A percentile compares a stretch with the other conserved stretches of the same genome.
phyloP scores from a whole-genome alignment of 2,329 filamentous ascomycete species.

The Aspergillus floridensis region DNA sequence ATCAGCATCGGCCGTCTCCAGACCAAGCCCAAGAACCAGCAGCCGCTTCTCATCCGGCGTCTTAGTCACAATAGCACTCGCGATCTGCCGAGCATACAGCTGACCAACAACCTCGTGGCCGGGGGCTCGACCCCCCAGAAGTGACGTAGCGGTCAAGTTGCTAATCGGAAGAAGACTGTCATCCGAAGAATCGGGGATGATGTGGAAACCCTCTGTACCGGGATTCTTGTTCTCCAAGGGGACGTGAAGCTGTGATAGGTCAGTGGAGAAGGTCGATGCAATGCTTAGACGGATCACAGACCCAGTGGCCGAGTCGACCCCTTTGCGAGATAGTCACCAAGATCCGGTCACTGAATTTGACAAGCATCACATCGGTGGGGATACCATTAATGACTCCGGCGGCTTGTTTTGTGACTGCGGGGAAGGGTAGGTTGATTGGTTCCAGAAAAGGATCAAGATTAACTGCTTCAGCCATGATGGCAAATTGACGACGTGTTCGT shows the following conservation, averaged over 20 bases:
- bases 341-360: conserved; percentile 85
- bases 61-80: conserved; percentile 70
- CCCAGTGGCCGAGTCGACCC: conserved; percentile 88
- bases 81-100: conserved; percentile 85
- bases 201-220: conserved; percentile 38
- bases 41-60: conserved; percentile 62
- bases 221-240: conserved; percentile 35
- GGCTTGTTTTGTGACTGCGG: conserved; percentile 60
- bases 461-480: conserved; percentile 27
- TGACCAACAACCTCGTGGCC: conserved; percentile 82
- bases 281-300: conserved; percentile 45
- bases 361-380: conserved; percentile 67
- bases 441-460: conserved; percentile 39
- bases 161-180: conserved; percentile 69
- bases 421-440: conserved; percentile 58
- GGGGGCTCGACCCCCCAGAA: conserved; percentile 78
- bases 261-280: conserved; percentile 8
- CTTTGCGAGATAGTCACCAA: conserved; percentile 84
- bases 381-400: conserved; percentile 64
- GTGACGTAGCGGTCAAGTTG: conserved; percentile 79
- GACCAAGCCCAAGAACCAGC: conserved; percentile 58
- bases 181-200: conserved; percentile 43
- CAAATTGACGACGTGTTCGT: too few relatives aligned
- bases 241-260: conserved; percentile 28
- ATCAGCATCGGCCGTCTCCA: conserved; percentile 47